Conservation (phyloP, 177 flowering plant species). For the Tripterygium wilfordii region DNA sequence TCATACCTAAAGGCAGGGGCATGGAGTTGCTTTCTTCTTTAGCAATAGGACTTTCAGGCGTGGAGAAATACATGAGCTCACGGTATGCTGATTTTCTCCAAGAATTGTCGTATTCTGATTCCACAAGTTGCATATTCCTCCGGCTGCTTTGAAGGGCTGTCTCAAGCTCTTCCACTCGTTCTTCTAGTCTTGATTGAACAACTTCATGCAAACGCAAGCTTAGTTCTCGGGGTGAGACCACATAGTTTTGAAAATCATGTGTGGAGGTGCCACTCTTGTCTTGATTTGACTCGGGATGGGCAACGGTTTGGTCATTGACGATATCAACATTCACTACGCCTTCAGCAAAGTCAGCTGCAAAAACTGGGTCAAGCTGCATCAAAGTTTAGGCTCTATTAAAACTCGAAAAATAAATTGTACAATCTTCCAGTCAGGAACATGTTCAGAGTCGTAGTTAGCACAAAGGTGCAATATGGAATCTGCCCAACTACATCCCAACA, state of each 20-base stretch:
- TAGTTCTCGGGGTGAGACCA: conserved; percentile 60
- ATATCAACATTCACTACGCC: conserved; percentile 56
- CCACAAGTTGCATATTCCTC: conserved; percentile 33
- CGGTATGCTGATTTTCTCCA: conserved; percentile 23
- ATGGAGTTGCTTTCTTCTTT: conserved; percentile 14
- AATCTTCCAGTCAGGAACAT: too few species aligned
- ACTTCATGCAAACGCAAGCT: conserved; percentile 61
- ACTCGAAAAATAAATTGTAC: not conserved
- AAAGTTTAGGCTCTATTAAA: conserved; percentile 1
- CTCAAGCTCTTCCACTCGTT: conserved; percentile 57
- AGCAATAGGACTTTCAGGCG: conserved; percentile 20
- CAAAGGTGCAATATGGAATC: too few species aligned
- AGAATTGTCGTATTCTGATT: conserved; percentile 22
- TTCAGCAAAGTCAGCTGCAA: conserved; percentile 37
- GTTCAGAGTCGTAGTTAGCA: too few species aligned
- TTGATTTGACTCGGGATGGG: conserved; percentile 20
- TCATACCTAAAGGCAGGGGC: conserved; percentile 38
- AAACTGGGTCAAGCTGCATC: conserved; percentile 64
- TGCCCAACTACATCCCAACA: too few species aligned
- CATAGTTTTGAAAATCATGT: conserved; percentile 34
- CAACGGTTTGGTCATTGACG: conserved; percentile 15
- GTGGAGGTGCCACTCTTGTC: conserved; percentile 34
- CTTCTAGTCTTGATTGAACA: conserved; percentile 54
- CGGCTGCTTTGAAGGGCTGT: conserved; percentile 46
- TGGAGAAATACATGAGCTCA: conserved; percentile 21